phyloP scores from a whole-genome alignment of 2,329 filamentous ascomycete genomes.

The Alternaria solani region DNA sequence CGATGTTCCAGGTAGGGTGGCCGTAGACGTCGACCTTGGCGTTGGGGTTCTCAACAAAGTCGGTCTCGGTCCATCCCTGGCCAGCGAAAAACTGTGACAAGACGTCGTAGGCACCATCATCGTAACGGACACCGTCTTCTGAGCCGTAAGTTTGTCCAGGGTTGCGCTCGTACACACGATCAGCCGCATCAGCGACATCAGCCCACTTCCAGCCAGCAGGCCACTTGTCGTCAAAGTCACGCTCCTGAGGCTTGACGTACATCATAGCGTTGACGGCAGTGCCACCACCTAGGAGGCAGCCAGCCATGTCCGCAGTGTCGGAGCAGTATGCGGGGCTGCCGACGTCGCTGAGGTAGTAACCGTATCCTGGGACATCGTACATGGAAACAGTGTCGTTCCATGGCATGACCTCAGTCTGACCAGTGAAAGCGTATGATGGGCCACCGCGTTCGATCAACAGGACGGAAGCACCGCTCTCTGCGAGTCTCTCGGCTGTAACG shows the following conservation, averaged over 20 bases:
- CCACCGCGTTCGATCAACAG: slow-evolving; percentile 61
- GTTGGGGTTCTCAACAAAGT: slow-evolving; percentile 66
- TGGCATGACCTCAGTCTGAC: slow-evolving; percentile 37
- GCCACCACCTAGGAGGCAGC: slow-evolving; percentile 73
- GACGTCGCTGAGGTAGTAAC: slow-evolving; percentile 44
- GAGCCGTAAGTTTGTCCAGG: slow-evolving; percentile 73
- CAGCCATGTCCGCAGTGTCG: slow-evolving; percentile 75
- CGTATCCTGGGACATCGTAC: slow-evolving; percentile 50
- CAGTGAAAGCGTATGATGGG: slow-evolving; percentile 42
- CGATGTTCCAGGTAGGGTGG: slow-evolving; percentile 72
- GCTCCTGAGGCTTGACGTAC: slow-evolving; percentile 44
- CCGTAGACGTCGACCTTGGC: slow-evolving; percentile 68
- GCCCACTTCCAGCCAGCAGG: slow-evolving; percentile 72
- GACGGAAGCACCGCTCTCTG: slow-evolving; percentile 69
- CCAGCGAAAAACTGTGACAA: slow-evolving; percentile 66
- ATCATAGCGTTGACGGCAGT: slow-evolving; percentile 66
- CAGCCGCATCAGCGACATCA: slow-evolving; percentile 67
- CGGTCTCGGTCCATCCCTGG: slow-evolving; percentile 70
- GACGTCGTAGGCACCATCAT: slow-evolving; percentile 70
- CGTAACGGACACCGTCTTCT: slow-evolving; percentile 69
- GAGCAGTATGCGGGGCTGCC: slow-evolving; percentile 58
- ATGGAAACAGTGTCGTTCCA: slow-evolving; percentile 50
- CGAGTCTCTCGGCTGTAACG: slow-evolving; percentile 65
- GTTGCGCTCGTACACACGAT: slow-evolving; percentile 74
- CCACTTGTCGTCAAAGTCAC: slow-evolving; percentile 77